Percentiles rank a stretch among this genome's conserved stretches.
Conservation (phyloP, 805 yeast genomes). For the Metschnikowia noctiluminum region DNA sequence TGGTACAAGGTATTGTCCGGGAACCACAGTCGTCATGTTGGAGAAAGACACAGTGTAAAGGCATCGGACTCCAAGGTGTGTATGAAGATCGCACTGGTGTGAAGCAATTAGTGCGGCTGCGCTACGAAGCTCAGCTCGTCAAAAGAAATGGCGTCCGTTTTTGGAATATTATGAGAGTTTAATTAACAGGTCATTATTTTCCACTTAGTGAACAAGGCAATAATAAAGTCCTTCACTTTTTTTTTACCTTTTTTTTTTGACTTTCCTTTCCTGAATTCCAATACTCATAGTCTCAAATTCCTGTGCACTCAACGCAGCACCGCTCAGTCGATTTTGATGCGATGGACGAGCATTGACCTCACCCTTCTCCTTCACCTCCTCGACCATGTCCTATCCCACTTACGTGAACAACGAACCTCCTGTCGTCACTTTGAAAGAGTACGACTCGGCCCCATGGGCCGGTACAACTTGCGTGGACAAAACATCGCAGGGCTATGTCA, state of each 20-base stretch:
- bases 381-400: slow-evolving; percentile 33
- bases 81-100: slow-evolving; percentile 2
- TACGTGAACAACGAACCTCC: slow-evolving; percentile 47
- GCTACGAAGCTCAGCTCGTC: background rate
- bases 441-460: slow-evolving; percentile 55
- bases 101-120: background rate
- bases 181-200: too few species aligned
- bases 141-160: too few species aligned
- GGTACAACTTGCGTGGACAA: slow-evolving; percentile 47
- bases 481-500: slow-evolving; percentile 32
- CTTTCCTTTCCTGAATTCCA: background rate
- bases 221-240: too few species aligned
- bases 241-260: background rate
- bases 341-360: background rate
- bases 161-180: too few species aligned
- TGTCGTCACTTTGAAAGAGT: slow-evolving; percentile 41
- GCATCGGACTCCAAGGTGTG: slow-evolving; percentile 1
- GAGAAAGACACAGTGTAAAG: background rate
- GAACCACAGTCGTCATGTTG: slow-evolving; percentile 30
- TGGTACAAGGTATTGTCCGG: slow-evolving; percentile 79
- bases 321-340: too few species aligned
- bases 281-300: too few species aligned
- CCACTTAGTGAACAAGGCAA: too few species aligned
- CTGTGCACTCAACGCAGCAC: too few species aligned
- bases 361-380: background rate